Evolutionary conservation across 2,329 filamentous ascomycete species (phyloP).

Genomic region (Colletotrichum noveboracense): DNA sequence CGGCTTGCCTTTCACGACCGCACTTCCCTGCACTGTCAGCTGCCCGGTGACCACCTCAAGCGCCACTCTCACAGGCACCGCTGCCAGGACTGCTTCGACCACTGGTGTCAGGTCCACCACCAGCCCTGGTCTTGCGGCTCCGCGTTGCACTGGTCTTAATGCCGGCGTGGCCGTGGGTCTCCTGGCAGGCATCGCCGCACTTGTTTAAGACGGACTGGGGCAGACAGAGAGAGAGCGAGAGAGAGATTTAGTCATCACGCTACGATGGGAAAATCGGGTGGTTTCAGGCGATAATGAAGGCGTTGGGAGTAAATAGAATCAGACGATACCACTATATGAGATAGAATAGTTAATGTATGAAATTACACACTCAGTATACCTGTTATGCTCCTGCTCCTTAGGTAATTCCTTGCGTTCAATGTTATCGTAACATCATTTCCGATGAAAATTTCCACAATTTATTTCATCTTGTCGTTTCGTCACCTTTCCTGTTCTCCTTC

Average conservation of each 20-base stretch:
- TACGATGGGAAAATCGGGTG: background rate
- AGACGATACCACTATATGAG: background rate
- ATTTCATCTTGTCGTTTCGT: background rate
- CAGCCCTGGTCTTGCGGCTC: background rate
- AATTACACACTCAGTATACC: background rate
- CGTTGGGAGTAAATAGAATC: background rate
- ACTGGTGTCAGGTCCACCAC: constrained; percentile 30
- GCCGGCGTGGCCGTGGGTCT: background rate
- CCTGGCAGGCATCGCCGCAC: constrained; percentile 4
- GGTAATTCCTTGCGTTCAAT: background rate
- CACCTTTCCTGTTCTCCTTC: background rate
- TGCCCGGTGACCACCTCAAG: constrained; percentile 40
- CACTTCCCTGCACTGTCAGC: constrained; percentile 45
- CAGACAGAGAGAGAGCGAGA: background rate
- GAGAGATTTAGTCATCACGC: background rate
- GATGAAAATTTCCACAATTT: background rate
- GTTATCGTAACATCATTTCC: fast-evolving
- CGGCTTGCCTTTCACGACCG: constrained; percentile 42
- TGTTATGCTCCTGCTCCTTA: background rate
- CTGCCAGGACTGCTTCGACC: constrained; percentile 26
- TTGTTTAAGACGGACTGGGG: background rate
- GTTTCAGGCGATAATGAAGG: background rate
- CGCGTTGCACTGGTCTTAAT: background rate
- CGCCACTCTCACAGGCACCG: constrained; percentile 16
- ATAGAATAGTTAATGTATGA: background rate